phyloP scores from a whole-genome alignment of 169 alveolate species.

The Hepatocystis sp. region DNA sequence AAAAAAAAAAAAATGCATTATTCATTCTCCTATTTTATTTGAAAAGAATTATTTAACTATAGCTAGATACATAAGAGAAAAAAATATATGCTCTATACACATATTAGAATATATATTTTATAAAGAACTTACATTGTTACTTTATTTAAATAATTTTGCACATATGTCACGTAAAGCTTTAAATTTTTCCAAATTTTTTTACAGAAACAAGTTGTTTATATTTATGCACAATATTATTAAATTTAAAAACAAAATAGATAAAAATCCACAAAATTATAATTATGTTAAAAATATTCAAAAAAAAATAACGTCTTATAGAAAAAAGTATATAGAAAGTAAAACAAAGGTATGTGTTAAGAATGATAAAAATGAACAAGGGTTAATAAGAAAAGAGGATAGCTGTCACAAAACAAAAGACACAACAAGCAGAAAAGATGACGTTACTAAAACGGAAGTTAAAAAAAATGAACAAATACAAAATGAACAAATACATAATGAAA shows the following conservation, averaged over 20 bases:
- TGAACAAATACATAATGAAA: too few relatives aligned
- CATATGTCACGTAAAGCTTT: slow-evolving; percentile 58
- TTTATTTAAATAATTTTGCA: slow-evolving; percentile 60
- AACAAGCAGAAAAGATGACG: too few relatives aligned
- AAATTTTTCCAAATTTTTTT: slow-evolving; percentile 62
- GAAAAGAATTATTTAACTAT: slow-evolving; percentile 62
- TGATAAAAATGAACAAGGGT: too few relatives aligned
- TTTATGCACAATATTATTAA: slow-evolving; percentile 58
- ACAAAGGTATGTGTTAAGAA: too few relatives aligned
- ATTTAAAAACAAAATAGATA: slow-evolving; percentile 30
- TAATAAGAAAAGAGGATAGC: too few relatives aligned
- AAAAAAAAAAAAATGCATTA: slow-evolving; percentile 64
- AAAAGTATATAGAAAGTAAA: too few relatives aligned
- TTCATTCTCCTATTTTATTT: slow-evolving; percentile 57
- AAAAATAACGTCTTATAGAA: slow-evolving; percentile 31
- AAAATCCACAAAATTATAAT: slow-evolving; percentile 8
- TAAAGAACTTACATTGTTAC: slow-evolving; percentile 53
- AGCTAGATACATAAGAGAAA: slow-evolving; percentile 70
- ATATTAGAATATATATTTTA: slow-evolving; percentile 67
- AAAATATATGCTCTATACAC: slow-evolving; percentile 56
- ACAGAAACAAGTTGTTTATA: slow-evolving; percentile 56
- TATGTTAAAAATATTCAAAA: slow-evolving; percentile 40
- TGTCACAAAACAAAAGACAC: too few relatives aligned
- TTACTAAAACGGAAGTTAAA: too few relatives aligned
- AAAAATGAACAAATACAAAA: too few relatives aligned